Conservation (phyloP, 2,329 filamentous ascomycete genomes). For the Penicillium sp. region DNA sequence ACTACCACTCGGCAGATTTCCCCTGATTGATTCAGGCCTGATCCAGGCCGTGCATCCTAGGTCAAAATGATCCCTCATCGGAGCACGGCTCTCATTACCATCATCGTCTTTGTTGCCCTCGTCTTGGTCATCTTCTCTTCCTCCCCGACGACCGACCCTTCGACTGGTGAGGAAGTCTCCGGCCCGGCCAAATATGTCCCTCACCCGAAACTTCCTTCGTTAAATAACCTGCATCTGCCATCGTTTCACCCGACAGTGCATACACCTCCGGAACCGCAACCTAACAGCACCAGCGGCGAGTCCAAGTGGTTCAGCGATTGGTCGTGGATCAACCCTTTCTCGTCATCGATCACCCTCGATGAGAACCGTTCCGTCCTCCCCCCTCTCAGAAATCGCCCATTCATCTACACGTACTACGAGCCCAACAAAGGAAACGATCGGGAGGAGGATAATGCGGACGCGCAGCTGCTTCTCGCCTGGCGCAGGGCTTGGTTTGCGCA, state of each 20-base stretch:
- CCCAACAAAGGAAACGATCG: constrained; percentile 45
- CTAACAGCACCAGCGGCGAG: constrained; percentile 68
- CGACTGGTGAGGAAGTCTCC: constrained; percentile 19
- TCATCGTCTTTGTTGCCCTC: constrained; percentile 37
- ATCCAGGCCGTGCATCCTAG: too few relatives aligned
- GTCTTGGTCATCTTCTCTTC: constrained; percentile 40
- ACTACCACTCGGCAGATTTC: too few relatives aligned
- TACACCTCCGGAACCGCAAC: constrained; percentile 61
- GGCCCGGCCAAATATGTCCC: constrained; percentile 28
- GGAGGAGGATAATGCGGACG: constrained; percentile 61
- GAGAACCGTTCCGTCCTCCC: constrained; percentile 77
- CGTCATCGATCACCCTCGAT: constrained; percentile 67
- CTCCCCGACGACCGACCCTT: constrained; percentile 29
- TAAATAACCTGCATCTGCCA: constrained; percentile 49
- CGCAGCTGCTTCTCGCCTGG: constrained; percentile 74
- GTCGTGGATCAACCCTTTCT: constrained; percentile 84
- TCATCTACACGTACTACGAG: constrained; percentile 89
- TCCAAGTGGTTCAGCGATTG: constrained; percentile 81
- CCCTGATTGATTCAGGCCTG: too few relatives aligned
- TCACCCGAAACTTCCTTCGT: constrained; percentile 35
- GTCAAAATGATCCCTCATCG: constrained; percentile 37
- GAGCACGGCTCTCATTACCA: constrained; percentile 35
- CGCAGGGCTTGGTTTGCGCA: constrained; percentile 90
- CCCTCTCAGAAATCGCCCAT: constrained; percentile 58
- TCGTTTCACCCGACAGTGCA: constrained; percentile 67